These are phyloP conservation scores for Candida schatavii DNA, from an alignment of 805 yeast genomes.

Conservation along the genomic window DNA sequence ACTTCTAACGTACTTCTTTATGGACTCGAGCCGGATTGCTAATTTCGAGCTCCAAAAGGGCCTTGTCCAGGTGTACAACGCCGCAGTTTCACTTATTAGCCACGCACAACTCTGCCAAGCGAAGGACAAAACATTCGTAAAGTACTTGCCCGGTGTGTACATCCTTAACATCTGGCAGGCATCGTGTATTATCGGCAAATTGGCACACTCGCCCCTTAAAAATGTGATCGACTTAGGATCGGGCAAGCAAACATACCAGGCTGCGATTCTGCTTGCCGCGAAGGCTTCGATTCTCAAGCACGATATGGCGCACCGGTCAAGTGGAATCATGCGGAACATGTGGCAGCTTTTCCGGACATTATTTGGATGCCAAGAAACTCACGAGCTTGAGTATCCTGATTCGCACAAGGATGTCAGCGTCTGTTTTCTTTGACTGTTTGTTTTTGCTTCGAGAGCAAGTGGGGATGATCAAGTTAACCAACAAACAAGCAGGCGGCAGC, in stretches of 20 bases:
- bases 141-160: constrained; percentile 80
- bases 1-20: constrained; percentile 74
- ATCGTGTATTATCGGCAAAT: constrained; percentile 74
- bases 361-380: constrained; percentile 54
- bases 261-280: constrained; percentile 65
- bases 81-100: constrained; percentile 66
- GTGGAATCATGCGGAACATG: constrained; percentile 90
- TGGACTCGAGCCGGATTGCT: constrained; percentile 56
- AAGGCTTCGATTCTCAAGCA: constrained; percentile 85
- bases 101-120: constrained; percentile 65
- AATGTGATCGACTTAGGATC: constrained; percentile 63
- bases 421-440: constrained; percentile 87
- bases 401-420: constrained; percentile 85
- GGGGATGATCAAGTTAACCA: constrained; percentile 71
- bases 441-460: constrained; percentile 83
- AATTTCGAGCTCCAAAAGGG: constrained; percentile 68
- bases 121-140: constrained; percentile 60
- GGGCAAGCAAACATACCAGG: constrained; percentile 67
- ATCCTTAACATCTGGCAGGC: constrained; percentile 89
- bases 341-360: constrained; percentile 81
- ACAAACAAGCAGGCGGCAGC: constrained; percentile 21
- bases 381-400: constrained; percentile 51
- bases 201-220: constrained; percentile 72
- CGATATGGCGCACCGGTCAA: constrained; percentile 88
- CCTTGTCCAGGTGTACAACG: constrained; percentile 71